phyloP scores from a whole-genome alignment of 1,139 yeast species.

The Taphrina sp. region DNA sequence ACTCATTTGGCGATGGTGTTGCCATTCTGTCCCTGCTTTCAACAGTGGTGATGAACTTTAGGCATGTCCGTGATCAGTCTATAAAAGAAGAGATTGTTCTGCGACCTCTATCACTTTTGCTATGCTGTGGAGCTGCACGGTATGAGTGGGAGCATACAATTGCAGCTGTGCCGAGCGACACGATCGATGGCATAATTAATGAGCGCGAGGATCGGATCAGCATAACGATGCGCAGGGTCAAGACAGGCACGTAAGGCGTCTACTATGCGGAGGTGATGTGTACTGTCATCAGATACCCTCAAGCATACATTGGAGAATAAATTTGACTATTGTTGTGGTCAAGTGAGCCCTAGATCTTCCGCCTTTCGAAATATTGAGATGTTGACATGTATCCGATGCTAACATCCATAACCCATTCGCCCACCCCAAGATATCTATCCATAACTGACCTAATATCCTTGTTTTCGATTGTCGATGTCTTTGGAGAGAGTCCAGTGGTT shows the following conservation, averaged over 20 bases:
- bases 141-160: conserved; percentile 29
- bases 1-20: conserved; percentile 25
- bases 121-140: conserved; percentile 21
- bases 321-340: too few relatives aligned
- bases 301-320: too few relatives aligned
- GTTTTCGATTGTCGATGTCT: conserved; percentile 45
- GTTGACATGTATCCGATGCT: conserved; percentile 69
- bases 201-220: conserved; percentile 20
- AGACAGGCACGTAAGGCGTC: background rate
- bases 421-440: conserved; percentile 68
- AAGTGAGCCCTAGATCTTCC: too few relatives aligned
- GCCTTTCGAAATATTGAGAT: conserved; percentile 71
- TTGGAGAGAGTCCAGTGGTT: conserved; percentile 71
- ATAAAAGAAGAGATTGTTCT: background rate
- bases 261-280: too few relatives aligned
- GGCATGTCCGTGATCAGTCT: background rate
- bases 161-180: conserved; percentile 13
- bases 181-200: background rate
- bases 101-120: conserved; percentile 11
- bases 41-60: conserved; percentile 13
- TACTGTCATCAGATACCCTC: too few relatives aligned
- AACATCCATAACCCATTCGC: conserved; percentile 79
- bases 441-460: conserved; percentile 60
- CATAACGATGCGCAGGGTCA: conserved; percentile 24
- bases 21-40: conserved; percentile 29